phyloP scores from a whole-genome alignment of 257 asterid genomes.

The Solanum habrochaites region DNA sequence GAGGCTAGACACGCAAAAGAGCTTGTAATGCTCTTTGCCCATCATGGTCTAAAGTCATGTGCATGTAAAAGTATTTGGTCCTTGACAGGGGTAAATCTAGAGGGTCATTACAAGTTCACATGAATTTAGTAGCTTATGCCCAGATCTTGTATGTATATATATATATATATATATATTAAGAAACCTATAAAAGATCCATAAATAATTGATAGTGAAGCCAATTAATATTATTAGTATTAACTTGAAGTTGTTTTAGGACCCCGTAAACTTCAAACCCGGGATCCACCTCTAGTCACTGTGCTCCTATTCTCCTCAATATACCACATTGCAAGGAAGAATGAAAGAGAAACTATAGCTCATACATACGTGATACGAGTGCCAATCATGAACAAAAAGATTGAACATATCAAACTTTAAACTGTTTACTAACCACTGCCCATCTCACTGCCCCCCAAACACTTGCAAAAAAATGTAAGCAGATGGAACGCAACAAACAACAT shows the following conservation, averaged over 20 bases:
- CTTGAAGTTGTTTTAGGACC: neutral
- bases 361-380: neutral
- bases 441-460: neutral
- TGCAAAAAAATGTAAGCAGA: neutral
- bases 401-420: neutral
- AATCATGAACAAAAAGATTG: neutral
- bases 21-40: neutral
- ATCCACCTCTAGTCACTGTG: neutral
- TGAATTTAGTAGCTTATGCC: neutral
- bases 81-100: neutral
- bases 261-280: neutral
- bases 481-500: neutral
- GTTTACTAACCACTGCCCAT: neutral
- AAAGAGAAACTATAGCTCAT: neutral
- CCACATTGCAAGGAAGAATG: neutral
- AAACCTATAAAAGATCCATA: neutral
- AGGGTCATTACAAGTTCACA: neutral
- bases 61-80: neutral
- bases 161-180: neutral
- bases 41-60: neutral
- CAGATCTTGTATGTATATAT: neutral
- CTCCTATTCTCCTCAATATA: neutral
- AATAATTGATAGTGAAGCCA: neutral
- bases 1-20: neutral
- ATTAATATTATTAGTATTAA: neutral